phyloP scores from a whole-genome alignment of 2,329 filamentous ascomycete genomes.

The Stemphylium lycopersici region DNA sequence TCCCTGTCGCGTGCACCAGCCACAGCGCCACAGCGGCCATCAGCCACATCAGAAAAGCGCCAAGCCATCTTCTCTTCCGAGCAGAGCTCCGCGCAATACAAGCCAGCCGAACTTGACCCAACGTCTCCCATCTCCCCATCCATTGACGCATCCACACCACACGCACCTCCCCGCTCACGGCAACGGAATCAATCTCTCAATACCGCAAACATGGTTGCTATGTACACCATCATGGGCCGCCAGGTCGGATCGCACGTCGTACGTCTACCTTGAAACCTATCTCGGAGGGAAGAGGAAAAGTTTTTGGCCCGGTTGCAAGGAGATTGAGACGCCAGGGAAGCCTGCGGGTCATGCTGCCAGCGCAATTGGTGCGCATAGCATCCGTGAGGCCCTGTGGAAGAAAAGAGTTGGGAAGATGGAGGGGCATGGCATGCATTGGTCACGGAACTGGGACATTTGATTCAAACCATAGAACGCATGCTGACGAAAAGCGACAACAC shows the following conservation, averaged over 20 bases:
- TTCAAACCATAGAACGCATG: no score
- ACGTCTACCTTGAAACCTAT: constrained; percentile 37
- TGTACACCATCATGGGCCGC: constrained; percentile 59
- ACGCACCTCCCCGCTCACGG: constrained; percentile 23
- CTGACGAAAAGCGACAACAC: no score
- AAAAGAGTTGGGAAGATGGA: neutral
- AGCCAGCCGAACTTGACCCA: constrained; percentile 10
- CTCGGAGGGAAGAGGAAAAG: constrained; percentile 16
- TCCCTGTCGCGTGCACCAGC: neutral
- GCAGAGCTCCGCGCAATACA: constrained; percentile 27
- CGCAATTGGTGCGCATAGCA: neutral
- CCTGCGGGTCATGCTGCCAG: no score
- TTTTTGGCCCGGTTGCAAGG: constrained; percentile 4
- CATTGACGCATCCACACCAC: constrained; percentile 33
- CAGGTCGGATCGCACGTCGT: constrained; percentile 62
- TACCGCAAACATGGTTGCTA: constrained; percentile 56
- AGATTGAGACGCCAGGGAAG: no score
- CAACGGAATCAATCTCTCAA: constrained; percentile 20
- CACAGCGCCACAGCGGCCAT: constrained; percentile 1
- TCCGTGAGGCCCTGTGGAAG: neutral
- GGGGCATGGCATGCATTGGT: neutral
- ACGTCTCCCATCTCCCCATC: constrained; percentile 27
- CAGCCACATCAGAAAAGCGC: constrained; percentile 12
- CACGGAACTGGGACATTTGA: neutral
- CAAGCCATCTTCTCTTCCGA: constrained; percentile 26